Conservation (phyloP, 2,329 filamentous ascomycete species). For the Alternaria conjuncta region DNA sequence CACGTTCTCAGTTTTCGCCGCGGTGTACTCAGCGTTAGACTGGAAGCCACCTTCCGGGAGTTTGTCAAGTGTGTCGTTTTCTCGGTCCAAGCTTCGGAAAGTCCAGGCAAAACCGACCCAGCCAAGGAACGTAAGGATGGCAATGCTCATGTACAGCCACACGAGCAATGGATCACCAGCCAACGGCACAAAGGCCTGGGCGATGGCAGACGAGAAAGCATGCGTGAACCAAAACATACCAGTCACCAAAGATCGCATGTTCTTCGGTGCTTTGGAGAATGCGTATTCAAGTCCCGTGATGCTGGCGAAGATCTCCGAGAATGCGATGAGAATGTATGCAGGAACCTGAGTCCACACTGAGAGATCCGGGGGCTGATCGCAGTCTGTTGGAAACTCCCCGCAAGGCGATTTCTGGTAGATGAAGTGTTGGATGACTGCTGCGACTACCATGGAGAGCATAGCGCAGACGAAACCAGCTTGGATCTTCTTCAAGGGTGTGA, state of each 20-base stretch:
- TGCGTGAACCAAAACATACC: constrained; percentile 42
- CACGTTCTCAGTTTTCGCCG: constrained; percentile 13
- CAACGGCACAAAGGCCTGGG: constrained; percentile 29
- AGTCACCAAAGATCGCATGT: constrained; percentile 57
- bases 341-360: constrained; percentile 61
- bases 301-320: constrained; percentile 67
- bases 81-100: constrained; percentile 35
- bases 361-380: constrained; percentile 50
- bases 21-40: constrained; percentile 20
- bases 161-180: constrained; percentile 29
- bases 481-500: constrained; percentile 78
- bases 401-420: constrained; percentile 57
- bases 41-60: constrained; percentile 34
- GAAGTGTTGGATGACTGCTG: constrained; percentile 62
- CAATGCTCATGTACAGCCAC: constrained; percentile 38
- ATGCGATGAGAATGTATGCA: constrained; percentile 60
- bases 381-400: constrained; percentile 49
- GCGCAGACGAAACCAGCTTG: constrained; percentile 70
- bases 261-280: constrained; percentile 72
- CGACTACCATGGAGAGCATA: constrained; percentile 66
- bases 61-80: constrained; percentile 42
- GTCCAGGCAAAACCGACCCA: constrained; percentile 38
- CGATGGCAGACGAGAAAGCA: constrained; percentile 36
- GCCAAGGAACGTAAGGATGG: constrained; percentile 39
- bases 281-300: constrained; percentile 74